A percentile compares a stretch with the other conserved stretches of the same genome.
Conservation (phyloP, 768 basidiomycete genomes). For the Sistotremastrum niveocremeum region DNA sequence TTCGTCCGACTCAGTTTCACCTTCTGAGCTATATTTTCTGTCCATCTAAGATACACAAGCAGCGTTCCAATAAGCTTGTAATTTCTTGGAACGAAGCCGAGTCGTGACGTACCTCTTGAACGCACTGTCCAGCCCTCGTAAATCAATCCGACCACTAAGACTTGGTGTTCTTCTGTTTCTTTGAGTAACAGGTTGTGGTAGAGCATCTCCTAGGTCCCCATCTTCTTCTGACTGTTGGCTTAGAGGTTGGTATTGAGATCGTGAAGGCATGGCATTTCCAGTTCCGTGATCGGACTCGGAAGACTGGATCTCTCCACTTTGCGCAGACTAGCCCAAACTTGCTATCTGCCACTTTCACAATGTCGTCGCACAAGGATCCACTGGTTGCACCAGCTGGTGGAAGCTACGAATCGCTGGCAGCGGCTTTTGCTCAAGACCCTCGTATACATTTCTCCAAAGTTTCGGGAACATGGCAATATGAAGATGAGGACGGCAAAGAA, state of each 20-base stretch:
- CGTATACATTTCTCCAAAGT: conserved; percentile 70
- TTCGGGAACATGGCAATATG: conserved; percentile 72
- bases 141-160: conserved; percentile 47
- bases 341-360: too few species aligned
- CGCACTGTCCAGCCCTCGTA: conserved; percentile 66
- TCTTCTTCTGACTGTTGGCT: too few species aligned
- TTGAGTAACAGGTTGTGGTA: too few species aligned
- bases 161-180: neutral
- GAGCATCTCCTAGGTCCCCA: too few species aligned
- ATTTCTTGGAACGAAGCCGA: too few species aligned
- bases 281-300: too few species aligned
- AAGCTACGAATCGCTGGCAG: conserved; percentile 33
- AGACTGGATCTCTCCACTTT: too few species aligned
- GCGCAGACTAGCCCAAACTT: too few species aligned
- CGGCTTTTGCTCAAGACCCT: conserved; percentile 68
- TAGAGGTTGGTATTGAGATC: too few species aligned
- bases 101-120: conserved; percentile 51
- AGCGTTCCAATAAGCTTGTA: neutral
- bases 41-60: conserved; percentile 42
- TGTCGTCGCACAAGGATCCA: too few species aligned
- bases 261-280: too few species aligned
- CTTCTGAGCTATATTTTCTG: conserved; percentile 74
- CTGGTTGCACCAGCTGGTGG: too few species aligned
- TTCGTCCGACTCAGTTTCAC: conserved; percentile 66
- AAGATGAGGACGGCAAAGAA: conserved; percentile 83